A percentile compares a stretch with the other conserved stretches of the same genome.
Conservation (phyloP, 2,329 filamentous ascomycete genomes). For the Zasmidium angulare region DNA sequence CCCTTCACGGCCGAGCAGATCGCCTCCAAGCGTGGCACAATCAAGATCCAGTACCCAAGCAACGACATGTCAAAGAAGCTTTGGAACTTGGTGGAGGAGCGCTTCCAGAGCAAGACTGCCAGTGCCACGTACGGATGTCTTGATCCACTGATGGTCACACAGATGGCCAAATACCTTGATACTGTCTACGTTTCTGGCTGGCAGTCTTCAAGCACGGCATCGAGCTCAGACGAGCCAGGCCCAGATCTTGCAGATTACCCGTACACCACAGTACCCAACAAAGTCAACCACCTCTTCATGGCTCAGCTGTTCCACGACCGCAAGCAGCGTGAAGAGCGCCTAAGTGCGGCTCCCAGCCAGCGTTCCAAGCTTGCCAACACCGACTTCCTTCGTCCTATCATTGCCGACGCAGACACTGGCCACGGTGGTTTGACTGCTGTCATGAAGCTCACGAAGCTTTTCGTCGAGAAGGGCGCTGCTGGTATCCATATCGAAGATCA, state of each 20-base stretch:
- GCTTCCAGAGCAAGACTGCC: slow-evolving; percentile 82
- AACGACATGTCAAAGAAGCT: slow-evolving; percentile 90
- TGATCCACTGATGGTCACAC: slow-evolving; percentile 96
- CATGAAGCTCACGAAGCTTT: slow-evolving; percentile 99
- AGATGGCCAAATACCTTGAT: slow-evolving; percentile 98
- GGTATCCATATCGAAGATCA: slow-evolving; percentile 99
- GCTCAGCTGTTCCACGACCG: slow-evolving; percentile 99
- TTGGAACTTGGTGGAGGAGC: slow-evolving; percentile 82
- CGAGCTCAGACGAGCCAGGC: slow-evolving; percentile 89
- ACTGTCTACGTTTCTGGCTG: slow-evolving; percentile 98
- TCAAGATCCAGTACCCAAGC: slow-evolving; percentile 89
- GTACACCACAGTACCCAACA: slow-evolving; percentile 91
- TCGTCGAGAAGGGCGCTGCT: slow-evolving; percentile 92
- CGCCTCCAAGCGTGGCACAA: slow-evolving; percentile 86
- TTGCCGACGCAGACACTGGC: slow-evolving; percentile 95
- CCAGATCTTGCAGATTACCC: slow-evolving; percentile 98
- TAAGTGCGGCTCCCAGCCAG: slow-evolving; percentile 71
- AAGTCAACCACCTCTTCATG: slow-evolving; percentile 96
- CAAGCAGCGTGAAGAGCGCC: slow-evolving; percentile 94
- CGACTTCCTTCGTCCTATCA: slow-evolving; percentile 93
- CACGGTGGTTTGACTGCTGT: slow-evolving; percentile 97
- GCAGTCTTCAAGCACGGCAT: slow-evolving; percentile 97
- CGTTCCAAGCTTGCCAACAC: slow-evolving; percentile 73
- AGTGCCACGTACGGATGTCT: slow-evolving; percentile 97
- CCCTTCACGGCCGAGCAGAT: slow-evolving; percentile 97